These are phyloP conservation scores for Russula sp. DNA, from an alignment of 768 basidiomycete genomes.

Conservation along the genomic window DNA sequence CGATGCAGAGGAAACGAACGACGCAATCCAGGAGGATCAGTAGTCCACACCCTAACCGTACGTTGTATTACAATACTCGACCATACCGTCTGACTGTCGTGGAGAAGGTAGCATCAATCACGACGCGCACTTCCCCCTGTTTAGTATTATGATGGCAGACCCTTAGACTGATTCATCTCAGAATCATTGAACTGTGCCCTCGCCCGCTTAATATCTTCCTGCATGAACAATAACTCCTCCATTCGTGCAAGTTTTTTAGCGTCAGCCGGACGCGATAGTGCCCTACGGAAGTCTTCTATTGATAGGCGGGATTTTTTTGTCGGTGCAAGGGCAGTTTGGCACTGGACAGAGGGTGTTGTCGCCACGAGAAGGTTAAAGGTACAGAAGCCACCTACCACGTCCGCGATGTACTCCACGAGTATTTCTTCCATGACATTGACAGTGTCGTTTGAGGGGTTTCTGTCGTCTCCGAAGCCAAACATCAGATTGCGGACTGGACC, in stretches of 20 bases:
- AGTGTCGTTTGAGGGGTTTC: constrained; percentile 81
- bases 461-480: constrained; percentile 93
- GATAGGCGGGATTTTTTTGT: constrained; percentile 70
- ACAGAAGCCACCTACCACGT: constrained; percentile 57
- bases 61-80: constrained; percentile 1
- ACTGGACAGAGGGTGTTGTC: constrained; percentile 39
- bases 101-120: constrained; percentile 5
- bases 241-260: constrained; percentile 88
- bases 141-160: constrained; percentile 35
- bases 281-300: constrained; percentile 79
- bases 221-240: constrained; percentile 90
- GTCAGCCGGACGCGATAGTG: constrained; percentile 77
- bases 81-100: neutral
- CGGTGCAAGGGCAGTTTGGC: constrained; percentile 63
- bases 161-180: constrained; percentile 42
- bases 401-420: constrained; percentile 82
- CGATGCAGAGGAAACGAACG: constrained; percentile 30
- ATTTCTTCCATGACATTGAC: constrained; percentile 94
- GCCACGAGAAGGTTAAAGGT: constrained; percentile 6
- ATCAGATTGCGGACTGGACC: constrained; percentile 70
- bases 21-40: constrained; percentile 51
- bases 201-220: constrained; percentile 88
- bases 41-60: constrained; percentile 34
- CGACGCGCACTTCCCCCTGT: constrained; percentile 12
- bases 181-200: constrained; percentile 67